A percentile compares a stretch with the other conserved stretches of the same genome.
These are phyloP conservation scores for Colletotrichum caudatum DNA, from an alignment of 2,329 filamentous ascomycete genomes.

Conservation along the genomic window DNA sequence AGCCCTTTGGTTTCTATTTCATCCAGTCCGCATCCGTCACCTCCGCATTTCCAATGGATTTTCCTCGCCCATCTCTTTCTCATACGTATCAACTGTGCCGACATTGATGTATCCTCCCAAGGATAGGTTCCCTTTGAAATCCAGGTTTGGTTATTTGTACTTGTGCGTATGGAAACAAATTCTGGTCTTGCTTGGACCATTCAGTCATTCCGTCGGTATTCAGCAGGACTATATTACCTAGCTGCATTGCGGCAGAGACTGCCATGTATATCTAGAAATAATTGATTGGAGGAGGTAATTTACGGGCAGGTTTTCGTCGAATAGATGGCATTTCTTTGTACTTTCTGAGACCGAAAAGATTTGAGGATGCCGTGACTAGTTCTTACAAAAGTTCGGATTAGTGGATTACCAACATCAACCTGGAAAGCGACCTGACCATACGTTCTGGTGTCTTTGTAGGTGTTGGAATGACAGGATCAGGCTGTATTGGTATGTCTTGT, in stretches of 20 bases:
- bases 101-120: neutral
- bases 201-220: neutral
- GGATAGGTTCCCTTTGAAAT: neutral
- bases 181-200: neutral
- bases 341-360: too few species aligned
- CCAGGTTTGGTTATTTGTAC: neutral
- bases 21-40: neutral
- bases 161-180: neutral
- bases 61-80: neutral
- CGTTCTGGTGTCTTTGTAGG: too few species aligned
- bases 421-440: too few species aligned
- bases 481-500: too few species aligned
- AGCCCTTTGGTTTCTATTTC: neutral
- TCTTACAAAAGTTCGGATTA: too few species aligned
- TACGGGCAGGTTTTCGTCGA: neutral
- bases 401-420: too few species aligned
- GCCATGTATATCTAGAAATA: neutral
- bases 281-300: neutral
- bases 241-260: neutral
- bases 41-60: neutral
- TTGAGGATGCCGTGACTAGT: too few species aligned
- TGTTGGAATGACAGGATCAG: too few species aligned
- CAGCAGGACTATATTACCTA: neutral
- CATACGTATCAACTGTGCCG: neutral
- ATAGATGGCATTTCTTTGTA: neutral